Evolutionary conservation across 495 filamentous ascomycete genomes (phyloP).

Genomic region (Xylona heveae): DNA sequence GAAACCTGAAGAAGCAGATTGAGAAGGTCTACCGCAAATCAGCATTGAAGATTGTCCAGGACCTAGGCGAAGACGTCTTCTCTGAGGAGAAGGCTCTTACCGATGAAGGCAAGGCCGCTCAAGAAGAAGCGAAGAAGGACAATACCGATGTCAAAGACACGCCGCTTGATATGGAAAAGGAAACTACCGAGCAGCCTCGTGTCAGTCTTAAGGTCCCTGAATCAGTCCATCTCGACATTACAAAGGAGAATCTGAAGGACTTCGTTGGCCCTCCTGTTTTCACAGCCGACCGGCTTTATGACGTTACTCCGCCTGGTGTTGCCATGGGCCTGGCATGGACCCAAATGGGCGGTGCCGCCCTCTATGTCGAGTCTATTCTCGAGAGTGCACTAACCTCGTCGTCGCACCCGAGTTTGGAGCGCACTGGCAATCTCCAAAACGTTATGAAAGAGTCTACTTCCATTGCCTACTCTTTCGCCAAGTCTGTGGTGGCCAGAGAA

Average conservation of each 20-base stretch:
- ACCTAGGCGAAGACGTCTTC: conserved; percentile 71
- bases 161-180: conserved; percentile 36
- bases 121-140: conserved; percentile 42
- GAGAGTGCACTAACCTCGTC: conserved; percentile 51
- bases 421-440: conserved; percentile 82
- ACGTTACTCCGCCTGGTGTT: conserved; percentile 85
- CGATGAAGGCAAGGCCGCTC: conserved; percentile 67
- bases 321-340: conserved; percentile 99
- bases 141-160: conserved; percentile 32
- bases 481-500: conserved; percentile 60
- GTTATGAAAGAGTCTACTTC: conserved; percentile 96
- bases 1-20: conserved; percentile 98
- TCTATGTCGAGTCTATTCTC: conserved; percentile 94
- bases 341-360: conserved; percentile 85
- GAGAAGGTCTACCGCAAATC: conserved; percentile 98
- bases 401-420: conserved; percentile 60
- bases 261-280: conserved; percentile 94
- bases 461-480: conserved; percentile 93
- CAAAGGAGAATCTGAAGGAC: conserved; percentile 81
- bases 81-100: conserved; percentile 70
- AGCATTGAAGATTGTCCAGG: conserved; percentile 89
- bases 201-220: conserved; percentile 72
- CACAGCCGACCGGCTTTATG: conserved; percentile 88
- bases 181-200: conserved; percentile 56
- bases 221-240: conserved; percentile 67